Conservation (phyloP, 768 basidiomycete species). For the Lentinula boryana region DNA sequence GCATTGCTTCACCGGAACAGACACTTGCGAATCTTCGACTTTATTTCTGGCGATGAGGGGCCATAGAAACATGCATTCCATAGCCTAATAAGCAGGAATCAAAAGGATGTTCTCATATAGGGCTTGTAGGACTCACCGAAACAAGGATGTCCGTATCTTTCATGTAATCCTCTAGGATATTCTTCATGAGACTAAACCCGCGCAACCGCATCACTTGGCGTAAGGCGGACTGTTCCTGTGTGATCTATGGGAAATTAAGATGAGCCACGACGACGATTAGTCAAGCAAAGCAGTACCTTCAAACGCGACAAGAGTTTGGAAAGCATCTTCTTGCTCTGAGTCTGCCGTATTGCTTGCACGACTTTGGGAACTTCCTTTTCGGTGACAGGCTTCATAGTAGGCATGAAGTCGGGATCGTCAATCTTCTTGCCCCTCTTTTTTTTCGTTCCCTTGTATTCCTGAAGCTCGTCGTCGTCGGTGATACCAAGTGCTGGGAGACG, state of each 20-base stretch:
- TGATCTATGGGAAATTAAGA: conserved; percentile 49
- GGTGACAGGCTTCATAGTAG: conserved; percentile 66
- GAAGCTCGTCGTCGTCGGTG: conserved; percentile 78
- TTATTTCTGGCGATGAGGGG: conserved; percentile 85
- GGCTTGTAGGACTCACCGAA: conserved; percentile 43
- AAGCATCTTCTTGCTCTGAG: conserved; percentile 75
- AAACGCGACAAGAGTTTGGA: conserved; percentile 80
- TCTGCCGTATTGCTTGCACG: conserved; percentile 86
- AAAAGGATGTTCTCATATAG: neutral
- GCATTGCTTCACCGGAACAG: conserved; percentile 53
- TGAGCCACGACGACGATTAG: neutral
- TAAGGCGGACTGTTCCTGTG: conserved; percentile 71
- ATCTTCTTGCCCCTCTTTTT: conserved; percentile 91
- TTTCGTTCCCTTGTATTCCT: conserved; percentile 80
- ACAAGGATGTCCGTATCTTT: conserved; percentile 67
- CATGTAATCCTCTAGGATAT: conserved; percentile 72
- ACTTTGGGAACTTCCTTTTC: conserved; percentile 87
- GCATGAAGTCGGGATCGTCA: conserved; percentile 86
- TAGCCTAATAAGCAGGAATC: conserved; percentile 31
- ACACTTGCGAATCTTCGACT: conserved; percentile 73
- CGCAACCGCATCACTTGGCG: conserved; percentile 88
- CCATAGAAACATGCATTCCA: conserved; percentile 72
- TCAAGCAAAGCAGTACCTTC: conserved; percentile 43
- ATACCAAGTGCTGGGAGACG: conserved; percentile 76
- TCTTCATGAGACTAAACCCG: conserved; percentile 89